These are phyloP conservation scores for Zea luxurians DNA, from an alignment of 176 grass and related monocot species.

Conservation along the genomic window DNA sequence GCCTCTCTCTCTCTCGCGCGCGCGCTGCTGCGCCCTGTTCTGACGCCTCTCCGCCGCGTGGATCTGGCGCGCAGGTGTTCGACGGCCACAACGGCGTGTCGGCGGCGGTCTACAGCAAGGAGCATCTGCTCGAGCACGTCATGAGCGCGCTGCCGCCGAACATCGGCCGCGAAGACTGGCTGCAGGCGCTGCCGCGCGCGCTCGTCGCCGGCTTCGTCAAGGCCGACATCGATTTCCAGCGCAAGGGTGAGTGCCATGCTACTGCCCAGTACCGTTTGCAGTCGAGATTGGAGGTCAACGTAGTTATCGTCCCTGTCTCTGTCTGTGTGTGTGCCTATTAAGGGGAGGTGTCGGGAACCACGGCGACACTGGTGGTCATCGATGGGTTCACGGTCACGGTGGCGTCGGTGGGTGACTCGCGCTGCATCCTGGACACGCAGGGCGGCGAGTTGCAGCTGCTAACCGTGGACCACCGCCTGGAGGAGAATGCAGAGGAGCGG, in stretches of 20 bases:
- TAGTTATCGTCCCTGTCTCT: not conserved
- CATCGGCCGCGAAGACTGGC: constrained; percentile 77
- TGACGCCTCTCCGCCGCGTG: not conserved
- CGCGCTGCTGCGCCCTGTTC: not conserved
- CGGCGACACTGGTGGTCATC: constrained; percentile 77
- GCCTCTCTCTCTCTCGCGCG: not conserved
- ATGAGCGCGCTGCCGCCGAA: constrained; percentile 81
- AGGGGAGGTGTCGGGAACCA: constrained; percentile 92
- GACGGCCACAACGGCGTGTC: constrained; percentile 94
- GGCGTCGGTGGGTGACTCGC: constrained; percentile 85
- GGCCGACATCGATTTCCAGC: constrained; percentile 93
- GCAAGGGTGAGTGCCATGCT: constrained; percentile 48
- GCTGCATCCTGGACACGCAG: constrained; percentile 88
- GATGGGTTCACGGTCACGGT: constrained; percentile 84
- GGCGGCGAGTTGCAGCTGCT: constrained; percentile 67
- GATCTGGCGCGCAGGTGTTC: constrained; percentile 67
- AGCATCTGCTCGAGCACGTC: constrained; percentile 84
- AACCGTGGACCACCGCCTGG: constrained; percentile 85
- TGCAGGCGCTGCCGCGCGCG: constrained; percentile 36
- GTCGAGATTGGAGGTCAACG: not conserved
- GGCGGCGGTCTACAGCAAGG: constrained; percentile 86
- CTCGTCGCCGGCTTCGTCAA: constrained; percentile 88
- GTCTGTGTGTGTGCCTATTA: not conserved
- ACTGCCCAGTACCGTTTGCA: not conserved
- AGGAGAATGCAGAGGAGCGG: constrained; percentile 85